These are phyloP conservation scores for Sporothrix brunneoviolacea DNA, from an alignment of 2,329 filamentous ascomycete genomes.

Conservation along the genomic window DNA sequence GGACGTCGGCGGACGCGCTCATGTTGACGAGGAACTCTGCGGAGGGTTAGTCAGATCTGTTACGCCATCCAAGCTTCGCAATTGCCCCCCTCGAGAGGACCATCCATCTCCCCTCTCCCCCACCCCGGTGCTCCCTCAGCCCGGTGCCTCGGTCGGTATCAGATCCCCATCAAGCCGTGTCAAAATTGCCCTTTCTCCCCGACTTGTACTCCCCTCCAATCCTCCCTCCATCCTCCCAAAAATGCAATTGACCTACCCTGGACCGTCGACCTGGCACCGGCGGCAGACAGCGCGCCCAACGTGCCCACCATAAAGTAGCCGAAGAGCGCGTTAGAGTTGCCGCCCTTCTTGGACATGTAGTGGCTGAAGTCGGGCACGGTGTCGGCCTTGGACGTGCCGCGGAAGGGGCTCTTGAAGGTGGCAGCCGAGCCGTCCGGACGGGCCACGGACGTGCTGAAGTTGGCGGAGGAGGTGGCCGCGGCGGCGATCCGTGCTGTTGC, in stretches of 20 bases:
- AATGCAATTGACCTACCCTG: constrained; percentile 69
- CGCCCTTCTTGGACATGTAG: constrained; percentile 66
- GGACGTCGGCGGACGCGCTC: constrained; percentile 95
- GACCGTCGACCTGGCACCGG: constrained; percentile 95
- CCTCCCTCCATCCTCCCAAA: too few species aligned
- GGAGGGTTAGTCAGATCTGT: background rate
- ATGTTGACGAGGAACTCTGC: constrained; percentile 99
- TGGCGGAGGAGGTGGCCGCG: constrained; percentile 29
- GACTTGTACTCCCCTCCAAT: too few species aligned
- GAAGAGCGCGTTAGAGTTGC: constrained; percentile 76
- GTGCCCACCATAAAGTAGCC: constrained; percentile 98
- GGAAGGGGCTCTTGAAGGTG: constrained; percentile 57
- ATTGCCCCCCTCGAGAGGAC: too few species aligned
- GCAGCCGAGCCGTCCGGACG: constrained; percentile 33
- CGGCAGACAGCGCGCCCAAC: constrained; percentile 84
- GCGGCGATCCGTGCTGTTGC: constrained; percentile 39
- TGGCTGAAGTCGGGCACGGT: constrained; percentile 85
- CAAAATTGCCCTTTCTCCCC: too few species aligned
- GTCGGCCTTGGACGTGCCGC: constrained; percentile 50
- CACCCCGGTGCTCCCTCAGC: too few species aligned
- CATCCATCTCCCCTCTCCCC: too few species aligned
- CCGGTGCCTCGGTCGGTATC: too few species aligned
- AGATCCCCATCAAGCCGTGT: too few species aligned
- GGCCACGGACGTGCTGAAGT: constrained; percentile 45
- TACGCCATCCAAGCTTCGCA: too few species aligned